phyloP scores from a whole-genome alignment of 805 yeast species.

The Candida caryicola region DNA sequence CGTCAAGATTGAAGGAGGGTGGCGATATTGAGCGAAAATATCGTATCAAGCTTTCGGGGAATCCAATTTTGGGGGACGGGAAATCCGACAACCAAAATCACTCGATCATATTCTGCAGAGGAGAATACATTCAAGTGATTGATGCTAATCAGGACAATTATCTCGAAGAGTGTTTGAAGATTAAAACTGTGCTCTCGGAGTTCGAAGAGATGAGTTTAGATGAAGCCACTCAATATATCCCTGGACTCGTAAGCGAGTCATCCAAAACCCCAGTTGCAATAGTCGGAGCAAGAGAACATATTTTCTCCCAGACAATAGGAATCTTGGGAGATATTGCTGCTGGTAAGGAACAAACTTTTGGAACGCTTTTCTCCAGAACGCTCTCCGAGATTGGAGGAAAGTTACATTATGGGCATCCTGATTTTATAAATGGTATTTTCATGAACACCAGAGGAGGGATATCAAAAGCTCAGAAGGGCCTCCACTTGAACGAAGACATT shows the following conservation, averaged over 20 bases:
- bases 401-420: slow-evolving; percentile 95
- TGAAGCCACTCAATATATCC: slow-evolving; percentile 49
- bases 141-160: slow-evolving; percentile 98
- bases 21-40: slow-evolving; percentile 42
- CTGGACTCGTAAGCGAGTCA: slow-evolving; percentile 47
- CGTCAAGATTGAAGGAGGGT: slow-evolving; percentile 47
- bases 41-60: slow-evolving; percentile 79
- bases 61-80: slow-evolving; percentile 95
- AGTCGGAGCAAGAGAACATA: slow-evolving; percentile 92
- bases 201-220: slow-evolving; percentile 73
- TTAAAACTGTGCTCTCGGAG: slow-evolving; percentile 82
- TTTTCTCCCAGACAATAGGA: slow-evolving; percentile 90
- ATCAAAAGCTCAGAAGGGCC: slow-evolving; percentile 90
- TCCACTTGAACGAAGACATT: slow-evolving; percentile 91
- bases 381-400: slow-evolving; percentile 93
- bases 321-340: slow-evolving; percentile 95
- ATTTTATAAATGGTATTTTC: slow-evolving; percentile 82
- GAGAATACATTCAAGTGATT: slow-evolving; percentile 90
- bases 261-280: slow-evolving; percentile 70
- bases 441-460: slow-evolving; percentile 97
- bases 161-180: slow-evolving; percentile 88
- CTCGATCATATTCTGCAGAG: slow-evolving; percentile 81
- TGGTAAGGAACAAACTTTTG: slow-evolving; percentile 95
- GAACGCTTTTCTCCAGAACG: slow-evolving; percentile 91
- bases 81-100: slow-evolving; percentile 94